Base-by-base conservation (phyloP, 169 alveolate genomes). In the Plasmodium sp. region DNA sequence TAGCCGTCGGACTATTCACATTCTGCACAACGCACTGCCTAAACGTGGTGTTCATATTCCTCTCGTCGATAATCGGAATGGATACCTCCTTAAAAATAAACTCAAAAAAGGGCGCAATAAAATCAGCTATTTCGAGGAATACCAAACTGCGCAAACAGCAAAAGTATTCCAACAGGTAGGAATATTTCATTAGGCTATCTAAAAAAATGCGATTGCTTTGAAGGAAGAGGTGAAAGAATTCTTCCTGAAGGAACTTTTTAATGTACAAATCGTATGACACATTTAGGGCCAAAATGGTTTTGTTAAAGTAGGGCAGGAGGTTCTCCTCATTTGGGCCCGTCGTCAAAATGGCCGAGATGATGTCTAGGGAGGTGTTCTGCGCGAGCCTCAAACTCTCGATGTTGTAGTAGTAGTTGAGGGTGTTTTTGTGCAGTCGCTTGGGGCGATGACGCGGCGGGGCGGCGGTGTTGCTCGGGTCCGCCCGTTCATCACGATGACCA, bases 121-220 rank as follows among this genome's bases (percentile, higher is more conserved):
- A 92, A 81, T 92, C 95, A 92, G 48, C 41, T 5, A 92, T 92
- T 92, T 92, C 95, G n/a, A 92, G 81, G 77, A 81, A 92, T 67
- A 82, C 92, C 82, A 92, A 48, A 92, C 95, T 92, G 43, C 95
- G 95, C 67, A 92, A 72, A 72, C 95, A 92, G 16, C 82, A 71
- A 73, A 92, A 92, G 31, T 92, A 92, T 72, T 92, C 95, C 36
- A 81, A 81, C 5, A 92, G 67, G 72, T 83, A 81, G 31, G 81
- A 75, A 92, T 82, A 71, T 73, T 92, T 92, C 92, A 92, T 92
- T 92, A 92, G 75, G 43, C 95, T 92, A 41, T 82, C 43, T 41
- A 92, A 45, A 92, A 92, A 92, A 45, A 92, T 82, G 41, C 85
- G 92, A 73, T 92, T 92, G 83, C 95, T 92, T 81, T 72, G 82